These are phyloP conservation scores for Nicotiana noctiflora DNA, from an alignment of 257 asterid genomes.

Conservation along the genomic window DNA sequence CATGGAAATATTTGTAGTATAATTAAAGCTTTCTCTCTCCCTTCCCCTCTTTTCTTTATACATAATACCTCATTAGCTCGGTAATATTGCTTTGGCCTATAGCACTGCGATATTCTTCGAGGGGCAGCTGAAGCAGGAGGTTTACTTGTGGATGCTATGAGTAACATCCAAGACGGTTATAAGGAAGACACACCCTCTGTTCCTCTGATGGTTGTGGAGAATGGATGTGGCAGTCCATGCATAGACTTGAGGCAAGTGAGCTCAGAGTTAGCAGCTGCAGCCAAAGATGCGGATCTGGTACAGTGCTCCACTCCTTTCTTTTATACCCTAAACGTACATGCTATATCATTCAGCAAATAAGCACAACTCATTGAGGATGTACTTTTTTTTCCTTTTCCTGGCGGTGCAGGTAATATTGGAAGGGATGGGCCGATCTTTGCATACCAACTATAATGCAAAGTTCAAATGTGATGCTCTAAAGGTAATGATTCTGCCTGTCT, in stretches of 20 bases:
- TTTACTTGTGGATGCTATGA: conserved; percentile 97
- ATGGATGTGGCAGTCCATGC: conserved; percentile 99
- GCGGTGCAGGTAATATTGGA: conserved; percentile 67
- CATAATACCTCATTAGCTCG: background rate
- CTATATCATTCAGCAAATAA: background rate
- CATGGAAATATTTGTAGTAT: background rate
- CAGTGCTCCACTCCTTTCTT: background rate
- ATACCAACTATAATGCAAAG: conserved; percentile 76
- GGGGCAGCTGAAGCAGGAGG: conserved; percentile 99
- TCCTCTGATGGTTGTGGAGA: conserved; percentile 93
- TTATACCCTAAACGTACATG: background rate
- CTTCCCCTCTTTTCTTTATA: background rate
- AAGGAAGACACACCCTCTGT: conserved; percentile 47
- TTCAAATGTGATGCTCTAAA: conserved; percentile 90
- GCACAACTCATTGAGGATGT: background rate
- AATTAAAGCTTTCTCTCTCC: background rate
- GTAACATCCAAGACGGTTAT: conserved; percentile 57
- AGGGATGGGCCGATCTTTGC: conserved; percentile 95
- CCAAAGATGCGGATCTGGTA: conserved; percentile 96
- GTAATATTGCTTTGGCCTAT: conserved; percentile 11
- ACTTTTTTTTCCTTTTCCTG: background rate
- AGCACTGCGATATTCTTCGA: conserved; percentile 93
- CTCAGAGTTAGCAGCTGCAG: conserved; percentile 94
- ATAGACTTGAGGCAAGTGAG: conserved; percentile 94
- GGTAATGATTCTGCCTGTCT: conserved; percentile 30